Evolutionary conservation across 768 basidiomycete species (phyloP), one percentile per base, ranked within the genome.

Genomic region (Leccinum fibrillosum): DNA sequence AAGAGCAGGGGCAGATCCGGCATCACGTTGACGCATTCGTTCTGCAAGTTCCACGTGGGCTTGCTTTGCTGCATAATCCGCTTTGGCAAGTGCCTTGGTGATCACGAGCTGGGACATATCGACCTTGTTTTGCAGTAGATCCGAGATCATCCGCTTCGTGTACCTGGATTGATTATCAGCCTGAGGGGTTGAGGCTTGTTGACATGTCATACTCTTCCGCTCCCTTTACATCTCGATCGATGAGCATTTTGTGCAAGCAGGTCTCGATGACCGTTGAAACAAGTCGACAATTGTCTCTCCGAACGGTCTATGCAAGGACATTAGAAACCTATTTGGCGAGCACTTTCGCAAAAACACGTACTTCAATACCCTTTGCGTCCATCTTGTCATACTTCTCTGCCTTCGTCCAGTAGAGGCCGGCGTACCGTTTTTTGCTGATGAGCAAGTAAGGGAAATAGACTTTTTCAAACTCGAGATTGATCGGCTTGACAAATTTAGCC

Each of bases 41-140:
- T 92, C 93, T 0, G 94, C 97, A 3, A 99, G 81, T 68, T 98
- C 96, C 9, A 92, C 92, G 65, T 99, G 97, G 0, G 97, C 95
- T 73, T 98, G 97, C 72, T 96, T 98, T 8, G 83, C 94, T 52
- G 86, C 83, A 68, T 99, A 98, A 68, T 98, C 97, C 37, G 85
- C 79, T 76, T 98, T 99, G 1, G 96, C 80, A 17, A 98, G 80
- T 0, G 96, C 97, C 69, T 99, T 99, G 13, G 97, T 98, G 66
- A 99, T 99, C 69, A 99, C 97, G 21, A 99, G 82, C 69, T 98
- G 97, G 8, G 96, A 98, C 92, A 99, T 96, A 71, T 99, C 97
- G 50, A 99, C 79, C 74, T 90, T 96, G 75, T 98, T 98, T 70
- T 97, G 96, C 28, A 99, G 76, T 2, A 99, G 80, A 66, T 98